A percentile compares a stretch with the other conserved stretches of the same genome.
These are phyloP conservation scores for Yamadazyma aaseri DNA, from an alignment of 1,139 yeast genomes.

Conservation along the genomic window DNA sequence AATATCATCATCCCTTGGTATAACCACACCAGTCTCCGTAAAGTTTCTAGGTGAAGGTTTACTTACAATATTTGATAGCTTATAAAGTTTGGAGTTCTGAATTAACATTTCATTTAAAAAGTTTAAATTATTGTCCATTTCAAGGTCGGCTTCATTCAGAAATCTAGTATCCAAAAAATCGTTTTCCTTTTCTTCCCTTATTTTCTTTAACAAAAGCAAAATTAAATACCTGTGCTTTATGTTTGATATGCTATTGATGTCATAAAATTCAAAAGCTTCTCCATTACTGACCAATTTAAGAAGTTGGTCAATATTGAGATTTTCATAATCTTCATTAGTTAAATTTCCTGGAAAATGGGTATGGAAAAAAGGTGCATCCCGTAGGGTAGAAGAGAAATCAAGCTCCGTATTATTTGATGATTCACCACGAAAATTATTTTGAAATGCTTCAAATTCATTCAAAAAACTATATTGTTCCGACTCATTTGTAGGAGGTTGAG, in stretches of 20 bases:
- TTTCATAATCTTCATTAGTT: constrained; percentile 43
- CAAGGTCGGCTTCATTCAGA: constrained; percentile 34
- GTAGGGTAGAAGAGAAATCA: constrained; percentile 17
- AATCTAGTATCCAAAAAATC: constrained; percentile 36
- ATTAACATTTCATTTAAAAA: constrained; percentile 43
- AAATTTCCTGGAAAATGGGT: too few relatives aligned
- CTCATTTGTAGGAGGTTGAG: neutral
- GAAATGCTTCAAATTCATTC: constrained; percentile 16
- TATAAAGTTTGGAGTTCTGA: constrained; percentile 32
- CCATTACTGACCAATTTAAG: constrained; percentile 31
- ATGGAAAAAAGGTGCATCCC: constrained; percentile 20
- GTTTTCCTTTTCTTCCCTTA: constrained; percentile 37
- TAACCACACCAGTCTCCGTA: constrained; percentile 66
- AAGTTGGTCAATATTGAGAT: constrained; percentile 36
- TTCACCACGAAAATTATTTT: constrained; percentile 13
- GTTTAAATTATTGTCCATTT: constrained; percentile 45
- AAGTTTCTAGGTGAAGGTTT: constrained; percentile 61
- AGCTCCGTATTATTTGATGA: constrained; percentile 5
- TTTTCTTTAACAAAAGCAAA: constrained; percentile 36
- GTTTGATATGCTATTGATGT: constrained; percentile 15
- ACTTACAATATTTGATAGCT: constrained; percentile 19
- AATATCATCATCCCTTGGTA: constrained; percentile 90
- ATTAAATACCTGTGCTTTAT: constrained; percentile 38
- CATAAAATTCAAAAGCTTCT: constrained; percentile 5
- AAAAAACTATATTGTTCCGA: constrained; percentile 9